Evolutionary conservation across 2,329 filamentous ascomycete genomes (phyloP).

Genomic region (Xylariaceae sp.): DNA sequence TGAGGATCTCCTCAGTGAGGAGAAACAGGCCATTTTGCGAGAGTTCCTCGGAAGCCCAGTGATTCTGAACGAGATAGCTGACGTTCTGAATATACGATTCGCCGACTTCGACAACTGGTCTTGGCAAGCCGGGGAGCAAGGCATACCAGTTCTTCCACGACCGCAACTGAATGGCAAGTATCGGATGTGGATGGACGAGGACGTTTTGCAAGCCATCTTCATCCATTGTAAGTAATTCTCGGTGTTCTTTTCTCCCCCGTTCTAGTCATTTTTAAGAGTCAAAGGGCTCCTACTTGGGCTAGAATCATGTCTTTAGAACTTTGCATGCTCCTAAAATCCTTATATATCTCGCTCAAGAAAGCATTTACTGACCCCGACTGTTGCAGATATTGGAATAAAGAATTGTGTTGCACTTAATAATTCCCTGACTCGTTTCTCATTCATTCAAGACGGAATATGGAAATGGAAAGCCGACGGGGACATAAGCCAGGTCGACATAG

Average conservation of each 20-base stretch:
- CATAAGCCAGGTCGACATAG: not conserved
- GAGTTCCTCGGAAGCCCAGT: constrained; percentile 48
- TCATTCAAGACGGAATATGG: constrained; percentile 18
- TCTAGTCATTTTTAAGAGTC: too few relatives aligned
- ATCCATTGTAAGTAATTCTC: too few relatives aligned
- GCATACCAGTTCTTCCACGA: constrained; percentile 51
- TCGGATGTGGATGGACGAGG: constrained; percentile 54
- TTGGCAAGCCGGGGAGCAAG: constrained; percentile 49
- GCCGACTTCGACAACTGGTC: constrained; percentile 50
- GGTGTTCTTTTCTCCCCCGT: too few relatives aligned
- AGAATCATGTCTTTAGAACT: too few relatives aligned
- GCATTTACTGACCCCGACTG: too few relatives aligned
- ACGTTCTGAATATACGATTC: constrained; percentile 52
- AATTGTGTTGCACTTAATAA: constrained; percentile 44
- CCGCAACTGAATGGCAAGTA: constrained; percentile 53
- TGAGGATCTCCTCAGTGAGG: constrained; percentile 51
- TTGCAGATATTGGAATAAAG: constrained; percentile 47
- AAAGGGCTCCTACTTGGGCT: too few relatives aligned
- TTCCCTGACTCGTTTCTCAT: constrained; percentile 33
- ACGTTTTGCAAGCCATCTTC: constrained; percentile 53
- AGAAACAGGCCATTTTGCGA: constrained; percentile 48
- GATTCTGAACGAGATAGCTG: constrained; percentile 50
- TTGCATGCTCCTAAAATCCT: too few relatives aligned
- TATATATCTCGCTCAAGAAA: too few relatives aligned
- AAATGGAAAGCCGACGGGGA: constrained; percentile 12